Evolutionary conservation across 345 rosid species (phyloP), one percentile per base, ranked within the genome.

Genomic region (Bretschneidera sinensis): DNA sequence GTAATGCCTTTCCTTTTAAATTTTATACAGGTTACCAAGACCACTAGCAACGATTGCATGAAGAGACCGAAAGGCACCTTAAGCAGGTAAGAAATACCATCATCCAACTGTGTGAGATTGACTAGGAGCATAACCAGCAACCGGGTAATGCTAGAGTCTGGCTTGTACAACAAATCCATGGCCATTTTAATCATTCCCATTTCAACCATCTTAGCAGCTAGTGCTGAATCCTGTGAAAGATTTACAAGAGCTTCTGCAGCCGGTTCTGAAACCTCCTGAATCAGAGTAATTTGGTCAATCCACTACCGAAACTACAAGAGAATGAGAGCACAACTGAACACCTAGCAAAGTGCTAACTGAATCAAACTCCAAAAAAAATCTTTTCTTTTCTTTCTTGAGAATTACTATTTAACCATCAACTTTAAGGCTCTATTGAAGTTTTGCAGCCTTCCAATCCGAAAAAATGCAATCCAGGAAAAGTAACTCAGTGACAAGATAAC

Each of bases 41-140:
- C 20, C 49, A 48, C 48, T 23, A 25, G 34, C 48, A 23, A 45
- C 14, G 50, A 24, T 23, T 14, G 48, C 18, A 55, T 17, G 16
- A 62, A 58, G 14, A 10, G 24, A 60, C 43, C 24, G 57, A 60
- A 28, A 68, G 61, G 70, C 58, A 92, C 98, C 98, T 89, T 97
- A 66, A 92, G 91, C 82, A 92, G 73, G 70, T 83, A 77, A 21
- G 87, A 72, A 68, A 89, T 83, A 28, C 97, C 98, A 54, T 71
- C 76, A 76, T 92, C 97, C 59, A 72, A 63, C 60, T 83, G 97
- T 18, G 97, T 85, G 59, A 92, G 91, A 75, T 92, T 92, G 54
- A 92, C 96, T 17, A 89, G 69, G 61, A 92, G 94, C 98, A 89
- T 89, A 52, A 89, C 96, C 70, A 89, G 76, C 69, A 92, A 68